Percentiles rank a stretch among this genome's conserved stretches.
Evolutionary conservation across 2,329 filamentous ascomycete species (phyloP).

Genomic region (Lasiodiplodia citricola): DNA sequence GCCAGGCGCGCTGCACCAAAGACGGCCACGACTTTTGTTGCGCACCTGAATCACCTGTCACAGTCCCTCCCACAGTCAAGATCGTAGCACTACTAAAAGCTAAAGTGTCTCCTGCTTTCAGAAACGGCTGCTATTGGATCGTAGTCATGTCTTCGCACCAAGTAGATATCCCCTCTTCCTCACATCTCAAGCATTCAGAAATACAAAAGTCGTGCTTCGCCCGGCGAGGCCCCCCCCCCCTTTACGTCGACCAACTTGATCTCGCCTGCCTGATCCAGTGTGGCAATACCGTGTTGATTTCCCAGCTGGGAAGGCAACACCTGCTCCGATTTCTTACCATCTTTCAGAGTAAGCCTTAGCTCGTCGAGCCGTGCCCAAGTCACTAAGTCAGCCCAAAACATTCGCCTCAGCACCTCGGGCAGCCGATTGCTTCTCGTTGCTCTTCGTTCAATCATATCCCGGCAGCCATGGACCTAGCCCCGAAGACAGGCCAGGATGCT

Average conservation of each 20-base stretch:
- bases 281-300: neutral
- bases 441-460: neutral
- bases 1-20: neutral
- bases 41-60: neutral
- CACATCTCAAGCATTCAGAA: neutral
- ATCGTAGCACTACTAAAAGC: neutral
- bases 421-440: neutral
- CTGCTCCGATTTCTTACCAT: neutral
- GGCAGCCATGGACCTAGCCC: neutral
- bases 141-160: neutral
- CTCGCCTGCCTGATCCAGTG: neutral
- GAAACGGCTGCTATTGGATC: neutral
- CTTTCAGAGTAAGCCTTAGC: neutral
- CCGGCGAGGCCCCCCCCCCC: no score
- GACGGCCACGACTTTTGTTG: constrained; percentile 3
- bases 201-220: neutral
- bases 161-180: no score
- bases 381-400: neutral
- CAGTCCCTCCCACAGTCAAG: neutral
- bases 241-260: neutral
- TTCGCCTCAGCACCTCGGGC: neutral
- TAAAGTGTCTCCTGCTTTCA: neutral
- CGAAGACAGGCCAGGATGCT: no score
- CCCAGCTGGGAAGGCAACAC: neutral
- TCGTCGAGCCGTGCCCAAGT: neutral